Conservation (phyloP, 306 rosid genomes). For the Coriaria nepalensis region DNA sequence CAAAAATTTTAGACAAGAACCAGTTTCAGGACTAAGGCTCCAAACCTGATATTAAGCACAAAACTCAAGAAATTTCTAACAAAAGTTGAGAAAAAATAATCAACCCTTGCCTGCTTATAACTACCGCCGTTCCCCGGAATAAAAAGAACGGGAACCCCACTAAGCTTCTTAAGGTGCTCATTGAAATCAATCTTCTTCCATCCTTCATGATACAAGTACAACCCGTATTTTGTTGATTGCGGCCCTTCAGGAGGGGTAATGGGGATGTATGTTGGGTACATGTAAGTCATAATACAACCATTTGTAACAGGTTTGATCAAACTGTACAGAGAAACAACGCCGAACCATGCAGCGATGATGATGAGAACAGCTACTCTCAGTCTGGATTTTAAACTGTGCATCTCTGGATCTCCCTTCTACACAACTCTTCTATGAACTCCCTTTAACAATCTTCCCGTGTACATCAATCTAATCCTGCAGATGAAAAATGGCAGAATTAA, state of each 20-base stretch:
- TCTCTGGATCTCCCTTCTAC: slow-evolving; percentile 8
- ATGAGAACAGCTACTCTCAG: slow-evolving; percentile 45
- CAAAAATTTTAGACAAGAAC: no score
- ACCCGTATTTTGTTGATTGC: slow-evolving; percentile 54
- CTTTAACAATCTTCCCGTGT: not conserved
- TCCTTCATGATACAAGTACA: slow-evolving; percentile 89
- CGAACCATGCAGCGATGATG: slow-evolving; percentile 28
- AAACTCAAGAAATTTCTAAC: not conserved
- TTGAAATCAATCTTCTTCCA: slow-evolving; percentile 80
- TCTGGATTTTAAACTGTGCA: slow-evolving; percentile 53
- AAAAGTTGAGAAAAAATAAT: slow-evolving; percentile 17
- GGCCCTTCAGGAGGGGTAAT: slow-evolving; percentile 31
- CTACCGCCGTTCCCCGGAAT: slow-evolving; percentile 99
- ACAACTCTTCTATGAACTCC: slow-evolving; percentile 1
- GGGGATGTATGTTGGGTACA: slow-evolving; percentile 93
- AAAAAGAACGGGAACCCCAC: slow-evolving; percentile 81
- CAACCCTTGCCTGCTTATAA: slow-evolving; percentile 91
- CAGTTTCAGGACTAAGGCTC: no score
- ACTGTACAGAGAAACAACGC: slow-evolving; percentile 52
- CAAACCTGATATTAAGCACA: no score
- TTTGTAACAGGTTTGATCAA: slow-evolving; percentile 64
- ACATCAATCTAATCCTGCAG: slow-evolving; percentile 6
- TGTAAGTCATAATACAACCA: slow-evolving; percentile 88
- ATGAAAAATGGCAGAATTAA: not conserved
- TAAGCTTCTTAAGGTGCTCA: slow-evolving; percentile 74